Evolutionary conservation across 2,329 filamentous ascomycete genomes (phyloP), one percentile per base, ranked within the genome.

Genomic region (Cladosporium sp.): DNA sequence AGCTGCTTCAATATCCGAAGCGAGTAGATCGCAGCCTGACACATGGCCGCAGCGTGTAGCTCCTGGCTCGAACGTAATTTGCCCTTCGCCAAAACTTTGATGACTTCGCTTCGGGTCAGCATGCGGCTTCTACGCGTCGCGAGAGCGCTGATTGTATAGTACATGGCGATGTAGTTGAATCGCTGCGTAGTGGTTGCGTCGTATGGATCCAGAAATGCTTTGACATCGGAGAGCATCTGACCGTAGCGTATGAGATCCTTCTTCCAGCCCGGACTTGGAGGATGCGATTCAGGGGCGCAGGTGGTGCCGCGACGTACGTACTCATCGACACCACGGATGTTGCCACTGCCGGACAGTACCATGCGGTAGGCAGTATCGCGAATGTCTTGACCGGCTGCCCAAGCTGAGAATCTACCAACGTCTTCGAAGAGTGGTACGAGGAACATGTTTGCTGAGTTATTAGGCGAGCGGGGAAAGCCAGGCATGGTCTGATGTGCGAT

Each of bases 401-500:
- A 80, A 5, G 76, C 75, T 1, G 76, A 74, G 36, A 71, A 69
- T 51, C 72, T 68, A 12, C 68, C 66, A 0, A 75, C 69, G 57
- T 80, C 77, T 56, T 80, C 77, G 12, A 85, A 73, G 0, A 91
- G 70, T 20, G 86, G 77, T 0, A 87, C 85, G 0, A 91, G 77
- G 67, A 87, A 92, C 12, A 90, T 78, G 39, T 78, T 72, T 12
- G 73, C 65, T 1, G 62, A 58, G 2, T 70, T 60, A 2, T 57
- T 53, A 39, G 4, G 63, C 36, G 45, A 64, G 62, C 5, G 65
- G 54, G 28, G 36, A 3, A 22, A 39, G 1, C 35, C 40, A n/a
- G 59, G 59, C 45, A 61, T 65, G 58, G 75, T 74, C 61, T 82
- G 77, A 59, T 77, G 73, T 44, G 79, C 71, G 28, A 81, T 66